Conservation (phyloP, 78 protist species). For the Dictyostelium firmibasis region DNA sequence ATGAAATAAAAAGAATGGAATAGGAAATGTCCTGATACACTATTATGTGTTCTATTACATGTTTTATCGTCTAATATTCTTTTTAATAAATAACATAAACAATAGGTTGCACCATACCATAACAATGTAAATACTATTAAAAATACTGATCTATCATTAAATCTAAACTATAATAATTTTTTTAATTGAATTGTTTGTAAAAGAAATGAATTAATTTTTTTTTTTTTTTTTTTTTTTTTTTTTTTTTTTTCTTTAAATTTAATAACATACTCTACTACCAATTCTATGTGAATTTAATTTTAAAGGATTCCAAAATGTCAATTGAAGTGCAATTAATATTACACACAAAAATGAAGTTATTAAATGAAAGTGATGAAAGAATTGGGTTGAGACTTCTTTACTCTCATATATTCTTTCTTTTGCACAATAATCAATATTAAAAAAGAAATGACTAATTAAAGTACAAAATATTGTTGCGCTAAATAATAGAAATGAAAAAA, state of each 20-base stretch:
- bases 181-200: too few species aligned
- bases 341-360: slow-evolving; percentile 10
- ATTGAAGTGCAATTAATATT: not conserved
- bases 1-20: slow-evolving; percentile 37
- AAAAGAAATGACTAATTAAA: not conserved
- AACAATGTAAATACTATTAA: slow-evolving; percentile 23
- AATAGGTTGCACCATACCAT: slow-evolving; percentile 68
- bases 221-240: not conserved
- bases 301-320: slow-evolving; percentile 60
- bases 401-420: slow-evolving; percentile 30
- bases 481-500: not conserved
- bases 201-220: not conserved
- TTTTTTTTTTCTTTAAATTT: too few species aligned
- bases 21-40: slow-evolving; percentile 65
- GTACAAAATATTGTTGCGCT: not conserved
- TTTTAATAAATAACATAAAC: slow-evolving; percentile 35
- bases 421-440: slow-evolving; percentile 53
- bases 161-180: slow-evolving; percentile 11
- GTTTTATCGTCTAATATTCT: slow-evolving; percentile 9
- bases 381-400: not conserved
- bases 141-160: slow-evolving; percentile 36
- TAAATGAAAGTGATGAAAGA: not conserved
- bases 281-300: not conserved
- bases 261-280: not conserved
- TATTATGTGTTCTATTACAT: slow-evolving; percentile 32